Base-by-base conservation (phyloP, 805 yeast species). In the Saccharomycopsis sp. region DNA sequence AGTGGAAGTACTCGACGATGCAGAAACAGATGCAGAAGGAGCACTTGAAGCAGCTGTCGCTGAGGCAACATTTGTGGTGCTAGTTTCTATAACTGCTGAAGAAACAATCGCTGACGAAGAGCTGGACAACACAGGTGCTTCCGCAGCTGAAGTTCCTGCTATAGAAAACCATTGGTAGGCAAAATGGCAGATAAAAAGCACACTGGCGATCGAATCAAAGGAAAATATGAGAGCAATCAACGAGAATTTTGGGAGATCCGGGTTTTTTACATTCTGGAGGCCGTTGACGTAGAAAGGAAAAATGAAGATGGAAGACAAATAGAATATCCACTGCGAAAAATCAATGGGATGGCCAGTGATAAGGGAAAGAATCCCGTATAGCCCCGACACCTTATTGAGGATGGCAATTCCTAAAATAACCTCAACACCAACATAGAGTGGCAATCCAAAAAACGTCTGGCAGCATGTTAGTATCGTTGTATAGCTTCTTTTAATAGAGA, bases 261-360 rank as follows among this genome's bases (percentile, higher is more conserved):
- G 85, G 52, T 75, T 72, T 55, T 76, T 73, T 34, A 89, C 73
- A 47, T 72, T 73, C 51, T 69, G 69, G 50, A 81, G 75, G 0
- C 90, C 94, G 46, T 79, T 73, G 2, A 83, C 72, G 68, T 85
- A 89, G 56, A 87, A 77, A 2, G 91, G 83, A 50, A 91, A 71
- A 3, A 83, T 75, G 2, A 80, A 56, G 15, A 88, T 73, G 2
- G 95, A 85, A 59, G 85, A 69, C 16, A 86, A 64, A 69, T 91
- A 90, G 63, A 84, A 82, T 1, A 87, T 59, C 94, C 97, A 88
- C 68, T 92, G 97, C 73, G 87, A 74, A 60, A 84, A 80, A 60
- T 83, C 84, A 57, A 91, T 76, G 1, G 94, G 94, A 67, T 91
- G 97, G 1, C 97, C 94, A 0, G 97, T 91, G 66, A 92, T 79